phyloP scores from a whole-genome alignment of 2,329 filamentous ascomycete species.

The Trichophyton simii region DNA sequence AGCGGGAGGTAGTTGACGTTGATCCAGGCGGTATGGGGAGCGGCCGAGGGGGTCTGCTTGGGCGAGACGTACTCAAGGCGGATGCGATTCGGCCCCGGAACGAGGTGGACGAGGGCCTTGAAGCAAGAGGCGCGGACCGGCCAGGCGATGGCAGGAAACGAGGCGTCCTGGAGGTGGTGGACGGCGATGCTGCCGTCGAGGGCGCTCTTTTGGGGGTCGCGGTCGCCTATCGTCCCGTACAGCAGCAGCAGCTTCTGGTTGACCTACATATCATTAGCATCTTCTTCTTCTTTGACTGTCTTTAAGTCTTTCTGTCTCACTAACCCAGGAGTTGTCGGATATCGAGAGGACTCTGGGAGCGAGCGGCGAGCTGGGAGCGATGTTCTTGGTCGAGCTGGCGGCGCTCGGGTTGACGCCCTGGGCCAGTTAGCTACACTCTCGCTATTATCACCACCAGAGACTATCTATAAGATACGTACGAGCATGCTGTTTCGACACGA shows the following conservation, averaged over 20 bases:
- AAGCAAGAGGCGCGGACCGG: slow-evolving; percentile 82
- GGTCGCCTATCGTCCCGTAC: slow-evolving; percentile 61
- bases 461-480: slow-evolving; percentile 17
- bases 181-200: slow-evolving; percentile 71
- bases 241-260: slow-evolving; percentile 82
- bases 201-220: slow-evolving; percentile 47
- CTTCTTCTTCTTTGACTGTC: background rate
- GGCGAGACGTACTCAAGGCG: slow-evolving; percentile 79
- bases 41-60: slow-evolving; percentile 54
- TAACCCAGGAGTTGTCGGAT: slow-evolving; percentile 71
- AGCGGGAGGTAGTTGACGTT: slow-evolving; percentile 78
- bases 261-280: slow-evolving; percentile 43
- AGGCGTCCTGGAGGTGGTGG: slow-evolving; percentile 62
- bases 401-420: slow-evolving; percentile 27
- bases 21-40: slow-evolving; percentile 63
- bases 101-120: slow-evolving; percentile 81
- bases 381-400: slow-evolving; percentile 34
- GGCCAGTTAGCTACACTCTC: background rate
- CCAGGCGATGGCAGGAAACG: slow-evolving; percentile 72
- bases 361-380: slow-evolving; percentile 59
- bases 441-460: too few species aligned
- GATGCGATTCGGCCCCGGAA: slow-evolving; percentile 76
- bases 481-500: slow-evolving; percentile 34
- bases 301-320: slow-evolving; percentile 20
- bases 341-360: slow-evolving; percentile 70